These are phyloP conservation scores for Clitoria ternatea DNA, from an alignment of 306 rosid genomes.

Conservation along the genomic window DNA sequence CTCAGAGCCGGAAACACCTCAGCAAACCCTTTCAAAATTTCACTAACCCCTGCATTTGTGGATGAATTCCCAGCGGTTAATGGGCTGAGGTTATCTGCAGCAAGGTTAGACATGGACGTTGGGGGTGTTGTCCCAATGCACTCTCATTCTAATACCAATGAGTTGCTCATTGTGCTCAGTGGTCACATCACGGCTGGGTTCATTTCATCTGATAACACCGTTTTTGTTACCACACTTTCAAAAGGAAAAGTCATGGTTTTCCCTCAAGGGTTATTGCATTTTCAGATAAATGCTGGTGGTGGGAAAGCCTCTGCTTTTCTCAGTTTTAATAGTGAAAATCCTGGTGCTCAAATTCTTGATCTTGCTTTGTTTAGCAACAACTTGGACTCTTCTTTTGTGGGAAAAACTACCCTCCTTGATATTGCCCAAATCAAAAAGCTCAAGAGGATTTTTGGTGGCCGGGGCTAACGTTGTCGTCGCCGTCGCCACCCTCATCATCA, in stretches of 20 bases:
- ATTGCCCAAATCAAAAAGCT: constrained; percentile 55
- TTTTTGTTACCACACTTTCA: constrained; percentile 38
- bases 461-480: too few relatives aligned
- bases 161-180: constrained; percentile 32
- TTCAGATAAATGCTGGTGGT: constrained; percentile 48
- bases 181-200: constrained; percentile 57
- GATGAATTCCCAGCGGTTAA: constrained; percentile 50
- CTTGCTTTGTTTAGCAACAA: constrained; percentile 53
- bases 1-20: constrained; percentile 43
- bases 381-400: constrained; percentile 38
- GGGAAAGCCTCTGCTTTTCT: constrained; percentile 35
- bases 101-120: constrained; percentile 41
- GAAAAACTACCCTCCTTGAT: constrained; percentile 52
- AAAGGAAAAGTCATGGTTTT: constrained; percentile 48
- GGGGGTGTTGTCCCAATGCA: constrained; percentile 52
- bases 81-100: constrained; percentile 51
- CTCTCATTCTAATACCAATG: constrained; percentile 56
- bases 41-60: constrained; percentile 52
- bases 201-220: constrained; percentile 45
- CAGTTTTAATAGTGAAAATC: constrained; percentile 43
- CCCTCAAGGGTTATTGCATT: constrained; percentile 69
- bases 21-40: too few relatives aligned
- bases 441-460: too few relatives aligned
- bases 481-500: too few relatives aligned
- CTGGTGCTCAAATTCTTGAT: constrained; percentile 57